Conservation (phyloP, 345 rosid species). For the Acer campestre region DNA sequence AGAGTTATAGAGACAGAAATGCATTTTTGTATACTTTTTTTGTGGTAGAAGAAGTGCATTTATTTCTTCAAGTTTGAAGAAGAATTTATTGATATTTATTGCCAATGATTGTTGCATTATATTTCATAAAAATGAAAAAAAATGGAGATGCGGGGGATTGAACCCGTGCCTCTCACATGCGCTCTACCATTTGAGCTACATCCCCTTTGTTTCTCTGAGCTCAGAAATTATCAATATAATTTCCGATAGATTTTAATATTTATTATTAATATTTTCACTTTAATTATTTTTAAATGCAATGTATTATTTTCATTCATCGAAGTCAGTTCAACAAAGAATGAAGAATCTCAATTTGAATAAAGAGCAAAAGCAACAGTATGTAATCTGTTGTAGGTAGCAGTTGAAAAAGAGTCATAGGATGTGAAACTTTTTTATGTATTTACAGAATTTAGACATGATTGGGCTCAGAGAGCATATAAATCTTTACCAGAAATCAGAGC, state of each 20-base stretch:
- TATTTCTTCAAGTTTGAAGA: not conserved
- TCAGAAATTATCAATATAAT: too few species aligned
- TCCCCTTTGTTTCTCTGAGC: conserved; percentile 36
- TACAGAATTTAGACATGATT: not conserved
- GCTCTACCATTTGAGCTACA: conserved; percentile 97
- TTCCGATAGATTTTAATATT: too few species aligned
- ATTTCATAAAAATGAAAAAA: not conserved
- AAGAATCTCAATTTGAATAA: too few species aligned
- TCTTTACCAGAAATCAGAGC: conserved; percentile 77
- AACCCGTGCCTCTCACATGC: conserved; percentile 96
- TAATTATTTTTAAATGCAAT: too few species aligned
- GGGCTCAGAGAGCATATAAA: not conserved
- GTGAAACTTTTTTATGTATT: not conserved
- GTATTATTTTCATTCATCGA: too few species aligned
- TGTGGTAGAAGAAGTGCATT: not conserved
- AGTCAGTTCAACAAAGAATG: too few species aligned
- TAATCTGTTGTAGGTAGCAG: not conserved
- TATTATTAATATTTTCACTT: too few species aligned
- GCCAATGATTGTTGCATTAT: too few species aligned
- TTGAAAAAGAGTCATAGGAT: not conserved
- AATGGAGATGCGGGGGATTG: conserved; percentile 91
- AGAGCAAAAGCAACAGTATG: too few species aligned
- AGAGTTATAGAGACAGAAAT: not conserved
- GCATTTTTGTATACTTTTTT: not conserved
- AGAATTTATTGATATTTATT: not conserved